Evolutionary conservation across 2,329 filamentous ascomycete genomes (phyloP).

Genomic region (Curvularia sp.): DNA sequence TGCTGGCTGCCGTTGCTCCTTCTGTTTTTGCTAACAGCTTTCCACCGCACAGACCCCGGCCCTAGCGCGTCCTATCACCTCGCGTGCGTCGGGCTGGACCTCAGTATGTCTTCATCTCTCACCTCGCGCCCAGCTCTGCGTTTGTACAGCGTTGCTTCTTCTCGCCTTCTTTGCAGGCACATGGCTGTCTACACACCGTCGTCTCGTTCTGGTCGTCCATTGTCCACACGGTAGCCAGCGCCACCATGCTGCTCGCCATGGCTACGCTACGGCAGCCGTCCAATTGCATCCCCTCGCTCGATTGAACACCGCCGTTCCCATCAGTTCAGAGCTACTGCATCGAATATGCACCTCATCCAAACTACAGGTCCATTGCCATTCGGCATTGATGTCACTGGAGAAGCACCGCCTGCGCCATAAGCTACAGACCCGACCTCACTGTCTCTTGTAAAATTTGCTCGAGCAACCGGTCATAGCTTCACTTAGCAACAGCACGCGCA

Average conservation of each 20-base stretch:
- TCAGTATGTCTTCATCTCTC: constrained; percentile 8
- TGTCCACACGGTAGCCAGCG: neutral
- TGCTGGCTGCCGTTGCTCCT: constrained; percentile 29
- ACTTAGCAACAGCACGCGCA: neutral
- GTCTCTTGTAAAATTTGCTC: constrained; percentile 1
- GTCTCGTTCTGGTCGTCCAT: neutral
- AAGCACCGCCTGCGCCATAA: neutral
- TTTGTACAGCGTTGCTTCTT: neutral
- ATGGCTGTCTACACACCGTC: neutral
- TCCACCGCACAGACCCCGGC: constrained; percentile 18
- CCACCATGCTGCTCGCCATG: neutral
- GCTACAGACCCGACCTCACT: neutral
- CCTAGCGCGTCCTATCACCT: constrained; percentile 34
- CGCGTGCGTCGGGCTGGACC: constrained; percentile 21
- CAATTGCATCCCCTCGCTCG: neutral
- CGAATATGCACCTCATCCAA: neutral
- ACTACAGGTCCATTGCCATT: neutral
- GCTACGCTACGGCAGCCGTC: neutral
- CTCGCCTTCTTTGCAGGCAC: constrained; percentile 1
- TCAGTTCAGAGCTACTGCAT: neutral
- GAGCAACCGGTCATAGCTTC: constrained; percentile 3
- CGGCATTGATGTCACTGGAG: neutral
- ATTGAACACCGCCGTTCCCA: neutral
- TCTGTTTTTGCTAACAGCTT: constrained; percentile 44
- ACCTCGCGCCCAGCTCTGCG: constrained; percentile 3